Conservation (phyloP, 2,329 filamentous ascomycete genomes). For the Xenosphaeropsis pyriputrescens region DNA sequence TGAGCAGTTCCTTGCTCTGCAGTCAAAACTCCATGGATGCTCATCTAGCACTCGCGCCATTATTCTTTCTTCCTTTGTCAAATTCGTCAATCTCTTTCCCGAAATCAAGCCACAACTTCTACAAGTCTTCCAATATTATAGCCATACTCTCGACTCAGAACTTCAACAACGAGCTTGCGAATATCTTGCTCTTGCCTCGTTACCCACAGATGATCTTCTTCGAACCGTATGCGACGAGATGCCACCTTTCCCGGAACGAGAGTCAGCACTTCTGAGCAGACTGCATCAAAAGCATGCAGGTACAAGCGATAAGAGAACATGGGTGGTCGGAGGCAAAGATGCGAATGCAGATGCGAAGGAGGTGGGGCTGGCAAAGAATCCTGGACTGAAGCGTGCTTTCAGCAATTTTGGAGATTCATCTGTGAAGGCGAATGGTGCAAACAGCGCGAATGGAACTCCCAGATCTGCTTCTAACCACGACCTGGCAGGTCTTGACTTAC, state of each 20-base stretch:
- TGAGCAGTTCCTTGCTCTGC: conserved; percentile 88
- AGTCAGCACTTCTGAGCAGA: conserved; percentile 80
- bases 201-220: conserved; percentile 81
- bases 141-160: conserved; percentile 87
- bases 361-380: conserved; percentile 65
- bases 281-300: conserved; percentile 89
- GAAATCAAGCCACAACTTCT: conserved; percentile 95
- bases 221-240: conserved; percentile 96
- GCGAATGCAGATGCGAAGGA: conserved; percentile 74
- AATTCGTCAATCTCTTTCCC: conserved; percentile 95
- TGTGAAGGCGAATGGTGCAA: conserved; percentile 27
- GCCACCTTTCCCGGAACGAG: conserved; percentile 91
- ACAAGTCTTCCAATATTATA: conserved; percentile 82
- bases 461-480: conserved; percentile 42
- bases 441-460: conserved; percentile 29
- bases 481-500: conserved; percentile 72
- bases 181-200: conserved; percentile 72
- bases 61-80: conserved; percentile 89
- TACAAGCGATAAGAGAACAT: conserved; percentile 89
- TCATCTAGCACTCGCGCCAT: conserved; percentile 85
- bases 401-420: conserved; percentile 33
- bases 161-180: conserved; percentile 94
- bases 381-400: conserved; percentile 76
- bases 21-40: conserved; percentile 77
- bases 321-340: conserved; percentile 95